Evolutionary conservation across 1,284 basidiomycete genomes (phyloP), one percentile per base, ranked within the genome.

Genomic region (Athelia sp.): DNA sequence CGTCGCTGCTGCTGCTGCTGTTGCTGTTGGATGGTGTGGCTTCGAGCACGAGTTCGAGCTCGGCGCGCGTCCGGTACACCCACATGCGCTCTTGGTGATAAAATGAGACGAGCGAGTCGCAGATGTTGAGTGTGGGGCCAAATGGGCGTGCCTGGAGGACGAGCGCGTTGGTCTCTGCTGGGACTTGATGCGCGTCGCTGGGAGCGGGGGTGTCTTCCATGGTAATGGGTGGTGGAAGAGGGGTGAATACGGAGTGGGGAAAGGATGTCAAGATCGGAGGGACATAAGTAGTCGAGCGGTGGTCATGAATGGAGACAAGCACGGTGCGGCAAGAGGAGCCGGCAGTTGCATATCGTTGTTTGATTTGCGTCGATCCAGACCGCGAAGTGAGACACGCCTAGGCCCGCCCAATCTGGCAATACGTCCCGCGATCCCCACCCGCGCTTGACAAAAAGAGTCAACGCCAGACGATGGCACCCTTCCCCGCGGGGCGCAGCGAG

Each of bases 61-160:
- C 63, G 18, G 71, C 70, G 21, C 76, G 72, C 32, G 75, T 75
- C 40, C 72, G 77, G 57, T 81, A 78, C 3, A 85, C 76, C 82
- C 84, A 87, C 66, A 76, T 76, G 40, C 78, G 78, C 65, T 84
- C 80, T 56, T 80, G 73, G 58, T 83, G 78, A 62, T 87, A 87
- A 57, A 82, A 85, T 14, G 75, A 66, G 42, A 81, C 70, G 48
- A 87, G 77, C 29, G 76, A 74, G 54, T 84, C 77, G 58, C 87
- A 76, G 55, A 82, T 75, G 52, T 72, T 67, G 46, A 76, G 67
- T 15, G 82, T 77, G 4, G 73, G 71, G 48, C n/a, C 15, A 21
- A 40, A 17, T n/a, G 36, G 36, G 15, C 8, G 19, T n/a, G n/a
- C n/a, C n/a, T 29, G 36, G 36, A 40, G 8, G 36, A n/a, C 36